A percentile compares a stretch with the other conserved stretches of the same genome.
Conservation (phyloP, 2,329 filamentous ascomycete species). For the Colletotrichum orchidophilum region DNA sequence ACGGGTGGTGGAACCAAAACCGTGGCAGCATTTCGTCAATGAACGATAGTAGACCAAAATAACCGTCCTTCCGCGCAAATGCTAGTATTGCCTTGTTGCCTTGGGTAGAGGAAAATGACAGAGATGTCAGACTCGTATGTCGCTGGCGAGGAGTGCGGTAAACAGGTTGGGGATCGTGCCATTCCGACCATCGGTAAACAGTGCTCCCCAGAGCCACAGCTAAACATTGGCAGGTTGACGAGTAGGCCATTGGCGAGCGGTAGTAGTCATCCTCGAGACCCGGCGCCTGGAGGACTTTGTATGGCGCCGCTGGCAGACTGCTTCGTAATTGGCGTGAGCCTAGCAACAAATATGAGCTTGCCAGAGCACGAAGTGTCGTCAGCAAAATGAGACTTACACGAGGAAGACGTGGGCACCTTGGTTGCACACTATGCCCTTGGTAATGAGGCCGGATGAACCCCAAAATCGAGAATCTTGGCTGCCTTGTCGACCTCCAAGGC, state of each 20-base stretch:
- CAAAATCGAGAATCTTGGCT: conserved; percentile 71
- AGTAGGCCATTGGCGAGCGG: conserved; percentile 91
- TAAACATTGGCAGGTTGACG: conserved; percentile 75
- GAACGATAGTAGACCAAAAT: conserved; percentile 81
- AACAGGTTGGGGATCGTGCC: conserved; percentile 68
- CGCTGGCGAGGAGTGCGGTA: conserved; percentile 45
- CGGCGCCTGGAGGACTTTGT: conserved; percentile 88
- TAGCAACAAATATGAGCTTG: not conserved
- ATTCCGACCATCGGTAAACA: conserved; percentile 91
- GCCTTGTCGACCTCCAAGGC: conserved; percentile 83
- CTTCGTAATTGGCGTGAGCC: not conserved
- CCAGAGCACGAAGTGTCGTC: not conserved
- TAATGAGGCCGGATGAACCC: conserved; percentile 38
- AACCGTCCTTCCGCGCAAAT: conserved; percentile 81
- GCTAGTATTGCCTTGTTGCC: conserved; percentile 85
- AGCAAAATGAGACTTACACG: not conserved
- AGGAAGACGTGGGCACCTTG: not conserved
- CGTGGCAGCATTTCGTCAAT: conserved; percentile 73
- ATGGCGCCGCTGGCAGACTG: conserved; percentile 74
- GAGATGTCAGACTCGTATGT: conserved; percentile 73
- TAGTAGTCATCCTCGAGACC: conserved; percentile 95
- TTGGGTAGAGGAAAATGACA: conserved; percentile 86
- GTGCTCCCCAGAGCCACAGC: conserved; percentile 83
- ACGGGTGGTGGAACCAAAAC: conserved; percentile 78
- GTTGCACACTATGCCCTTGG: not conserved